Evolutionary conservation across 805 yeast species (phyloP), one percentile per base, ranked within the genome.

Genomic region (Metschnikowia sp.): DNA sequence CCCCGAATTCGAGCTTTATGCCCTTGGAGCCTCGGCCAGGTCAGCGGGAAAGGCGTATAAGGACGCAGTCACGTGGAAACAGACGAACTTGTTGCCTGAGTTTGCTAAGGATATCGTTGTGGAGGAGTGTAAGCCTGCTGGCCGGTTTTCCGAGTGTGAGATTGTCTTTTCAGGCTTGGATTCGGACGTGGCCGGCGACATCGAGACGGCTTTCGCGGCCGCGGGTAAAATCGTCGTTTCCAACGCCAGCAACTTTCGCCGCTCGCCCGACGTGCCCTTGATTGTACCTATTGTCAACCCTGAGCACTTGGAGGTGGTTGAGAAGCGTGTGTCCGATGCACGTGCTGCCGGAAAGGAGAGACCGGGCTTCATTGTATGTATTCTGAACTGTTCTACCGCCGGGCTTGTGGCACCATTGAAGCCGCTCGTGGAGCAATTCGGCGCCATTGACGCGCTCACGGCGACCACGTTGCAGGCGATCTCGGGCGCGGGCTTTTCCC

Each of bases 311-410:
- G 81, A 82, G 38, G 77, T 90, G 44, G 77, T 89, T 45, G 86
- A 80, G 58, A 70, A 79, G 45, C 79, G 79, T 56, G 72, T 84
- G 26, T 66, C 67, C 12, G 75, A 66, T 19, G 84, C 90, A 32
- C 74, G 75, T 56, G 75, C 76, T 28, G 68, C 66, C 8, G 86
- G 86, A 42, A 74, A 75, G 53, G 63, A 70, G 60, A 81, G 72
- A 63, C 83, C 84, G 48, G 99, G 99, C 39, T 88, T 80, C 69
- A 86, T 89, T 56, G 84, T 92, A 39, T 94, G 99, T 73, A 94
- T 92, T 63, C 91, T 98, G 50, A 94, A 94, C 77, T 94, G 99
- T 74, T 91, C 98, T 40, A 94, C 99, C 33, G 99, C 98, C 4
- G 98, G 98, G 36, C 76, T 94, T 48, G 98, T 94, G 18, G 97